Conservation (phyloP, 768 basidiomycete species). For the Pisolithus albus region DNA sequence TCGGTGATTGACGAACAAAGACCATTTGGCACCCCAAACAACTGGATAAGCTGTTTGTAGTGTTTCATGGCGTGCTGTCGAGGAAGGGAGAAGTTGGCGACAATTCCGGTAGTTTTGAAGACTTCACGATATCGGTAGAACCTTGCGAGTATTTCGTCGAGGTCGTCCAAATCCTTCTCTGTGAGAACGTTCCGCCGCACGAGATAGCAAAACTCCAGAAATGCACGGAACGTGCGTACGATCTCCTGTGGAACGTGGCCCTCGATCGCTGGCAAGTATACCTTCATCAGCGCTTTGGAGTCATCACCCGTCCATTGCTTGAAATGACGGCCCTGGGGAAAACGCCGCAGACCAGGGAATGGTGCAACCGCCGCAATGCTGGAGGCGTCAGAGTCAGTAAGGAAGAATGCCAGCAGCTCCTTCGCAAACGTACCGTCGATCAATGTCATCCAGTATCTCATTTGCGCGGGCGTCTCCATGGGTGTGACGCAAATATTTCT, state of each 20-base stretch:
- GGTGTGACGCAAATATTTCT: conserved; percentile 11
- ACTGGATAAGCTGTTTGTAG: conserved; percentile 16
- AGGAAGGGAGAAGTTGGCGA: conserved; percentile 20
- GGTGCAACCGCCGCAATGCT: conserved; percentile 24
- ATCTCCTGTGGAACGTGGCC: conserved; percentile 17
- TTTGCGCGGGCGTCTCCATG: conserved; percentile 11
- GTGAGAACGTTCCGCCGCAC: conserved; percentile 11
- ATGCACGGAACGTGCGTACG: conserved; percentile 9
- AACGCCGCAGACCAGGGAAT: too few relatives aligned
- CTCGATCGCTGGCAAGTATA: conserved; percentile 25
- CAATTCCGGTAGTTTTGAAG: conserved; percentile 12
- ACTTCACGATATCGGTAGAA: conserved; percentile 18
- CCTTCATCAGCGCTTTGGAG: conserved; percentile 36
- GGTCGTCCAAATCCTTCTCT: conserved; percentile 10
- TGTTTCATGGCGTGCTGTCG: conserved; percentile 30
- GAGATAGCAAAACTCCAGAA: conserved; percentile 30
- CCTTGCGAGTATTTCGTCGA: conserved; percentile 10
- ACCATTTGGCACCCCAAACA: conserved; percentile 30
- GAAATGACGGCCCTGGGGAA: too few relatives aligned
- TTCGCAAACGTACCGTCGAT: conserved; percentile 14
- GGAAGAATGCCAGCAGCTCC: background rate
- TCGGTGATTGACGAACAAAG: conserved; percentile 34
- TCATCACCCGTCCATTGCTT: conserved; percentile 29
- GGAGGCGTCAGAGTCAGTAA: background rate
- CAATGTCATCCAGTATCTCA: conserved; percentile 25